Percentiles rank a stretch among this genome's conserved stretches.
phyloP scores from a whole-genome alignment of 140 eudicot species.

The Cichorium intybus region DNA sequence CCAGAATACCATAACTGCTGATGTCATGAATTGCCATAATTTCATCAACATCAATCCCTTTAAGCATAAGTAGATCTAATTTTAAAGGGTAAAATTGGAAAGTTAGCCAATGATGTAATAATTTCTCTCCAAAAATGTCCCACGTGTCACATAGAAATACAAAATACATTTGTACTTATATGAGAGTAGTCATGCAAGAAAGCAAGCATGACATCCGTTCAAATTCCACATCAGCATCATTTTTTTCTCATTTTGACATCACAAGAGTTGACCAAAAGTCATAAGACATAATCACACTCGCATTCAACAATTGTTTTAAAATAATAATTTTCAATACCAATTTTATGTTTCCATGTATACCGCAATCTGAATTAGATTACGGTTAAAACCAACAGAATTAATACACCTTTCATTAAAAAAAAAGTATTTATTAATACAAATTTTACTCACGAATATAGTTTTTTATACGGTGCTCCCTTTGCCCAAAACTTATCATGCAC shows the following conservation, averaged over 20 bases:
- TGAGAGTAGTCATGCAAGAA: conserved; percentile 14
- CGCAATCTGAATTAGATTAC: background rate
- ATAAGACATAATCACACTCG: no score
- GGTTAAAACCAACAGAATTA: background rate
- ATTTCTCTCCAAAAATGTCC: background rate
- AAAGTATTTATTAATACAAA: conserved; percentile 10
- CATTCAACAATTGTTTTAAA: no score
- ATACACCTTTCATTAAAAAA: no score
- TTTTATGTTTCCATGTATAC: background rate
- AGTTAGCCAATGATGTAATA: conserved; percentile 28
- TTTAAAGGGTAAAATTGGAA: background rate
- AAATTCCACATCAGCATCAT: conserved; percentile 12
- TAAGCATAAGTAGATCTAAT: background rate
- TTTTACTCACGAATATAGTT: background rate
- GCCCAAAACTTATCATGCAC: background rate
- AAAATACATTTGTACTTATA: background rate
- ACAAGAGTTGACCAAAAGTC: background rate
- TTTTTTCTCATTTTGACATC: background rate
- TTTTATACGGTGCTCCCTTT: no score
- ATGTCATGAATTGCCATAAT: background rate
- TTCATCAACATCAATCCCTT: background rate
- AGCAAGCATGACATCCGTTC: conserved; percentile 10
- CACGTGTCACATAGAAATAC: conserved; percentile 1
- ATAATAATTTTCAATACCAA: background rate
- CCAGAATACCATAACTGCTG: background rate